These are phyloP conservation scores for Gastrolobium bilobum DNA, from an alignment of 306 rosid genomes.

Conservation along the genomic window DNA sequence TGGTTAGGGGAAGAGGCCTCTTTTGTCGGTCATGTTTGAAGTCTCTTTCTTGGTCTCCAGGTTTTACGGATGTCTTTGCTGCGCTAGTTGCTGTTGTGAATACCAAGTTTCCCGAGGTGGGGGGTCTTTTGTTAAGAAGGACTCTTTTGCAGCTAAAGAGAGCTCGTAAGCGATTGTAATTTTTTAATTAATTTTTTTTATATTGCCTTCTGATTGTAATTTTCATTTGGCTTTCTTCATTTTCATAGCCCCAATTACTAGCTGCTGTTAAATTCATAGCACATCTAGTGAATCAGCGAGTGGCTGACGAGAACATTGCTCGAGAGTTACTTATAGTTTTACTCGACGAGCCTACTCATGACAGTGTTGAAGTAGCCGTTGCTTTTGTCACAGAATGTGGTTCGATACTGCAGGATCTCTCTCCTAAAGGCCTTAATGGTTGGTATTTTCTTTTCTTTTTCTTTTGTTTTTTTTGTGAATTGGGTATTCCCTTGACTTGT, in stretches of 20 bases:
- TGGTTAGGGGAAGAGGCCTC: conserved; percentile 92
- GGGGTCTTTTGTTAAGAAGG: conserved; percentile 88
- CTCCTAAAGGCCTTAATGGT: conserved; percentile 98
- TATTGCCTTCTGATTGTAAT: conserved; percentile 3
- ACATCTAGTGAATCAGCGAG: conserved; percentile 94
- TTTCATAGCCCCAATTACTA: conserved; percentile 80
- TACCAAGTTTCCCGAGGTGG: conserved; percentile 93
- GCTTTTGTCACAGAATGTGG: conserved; percentile 97
- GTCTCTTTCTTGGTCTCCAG: conserved; percentile 97
- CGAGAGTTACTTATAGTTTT: conserved; percentile 88
- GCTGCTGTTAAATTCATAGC: conserved; percentile 97
- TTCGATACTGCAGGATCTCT: conserved; percentile 83
- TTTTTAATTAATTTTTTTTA: neutral
- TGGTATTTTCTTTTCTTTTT: conserved; percentile 47
- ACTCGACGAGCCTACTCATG: conserved; percentile 91
- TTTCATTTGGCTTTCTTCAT: conserved; percentile 42
- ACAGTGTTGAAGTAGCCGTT: conserved; percentile 98
- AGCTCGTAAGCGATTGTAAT: conserved; percentile 73
- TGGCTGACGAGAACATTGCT: conserved; percentile 92
- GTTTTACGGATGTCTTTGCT: conserved; percentile 91
- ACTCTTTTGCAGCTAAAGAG: conserved; percentile 91
- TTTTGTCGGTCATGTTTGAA: conserved; percentile 97
- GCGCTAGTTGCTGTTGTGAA: conserved; percentile 94
- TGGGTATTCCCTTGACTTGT: conserved; percentile 5
- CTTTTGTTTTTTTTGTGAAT: neutral